These are phyloP conservation scores for Rhodamnia argentea DNA, from an alignment of 345 rosid genomes.

Conservation along the genomic window DNA sequence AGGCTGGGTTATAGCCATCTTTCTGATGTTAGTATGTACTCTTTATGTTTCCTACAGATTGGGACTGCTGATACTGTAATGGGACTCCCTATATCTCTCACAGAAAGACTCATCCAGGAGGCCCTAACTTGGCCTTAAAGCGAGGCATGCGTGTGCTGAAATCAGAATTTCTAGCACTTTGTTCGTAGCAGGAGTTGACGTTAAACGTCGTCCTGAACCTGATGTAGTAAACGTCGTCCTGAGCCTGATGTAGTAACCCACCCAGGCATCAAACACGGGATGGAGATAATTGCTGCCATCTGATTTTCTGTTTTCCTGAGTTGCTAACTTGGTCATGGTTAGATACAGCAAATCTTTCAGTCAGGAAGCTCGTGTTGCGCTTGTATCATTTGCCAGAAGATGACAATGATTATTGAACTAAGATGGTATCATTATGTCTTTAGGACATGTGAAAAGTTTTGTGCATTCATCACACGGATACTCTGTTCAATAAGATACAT, in stretches of 20 bases:
- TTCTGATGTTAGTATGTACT: neutral
- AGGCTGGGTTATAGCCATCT: neutral
- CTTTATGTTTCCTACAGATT: slow-evolving; percentile 29
- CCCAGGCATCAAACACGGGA: neutral
- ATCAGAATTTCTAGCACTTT: neutral
- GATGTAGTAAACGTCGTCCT: neutral
- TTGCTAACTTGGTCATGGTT: neutral
- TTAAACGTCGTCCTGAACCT: neutral
- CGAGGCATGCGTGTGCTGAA: neutral
- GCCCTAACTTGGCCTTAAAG: slow-evolving; percentile 15
- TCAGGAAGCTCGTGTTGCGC: neutral
- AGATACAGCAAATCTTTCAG: neutral
- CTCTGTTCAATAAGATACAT: neutral
- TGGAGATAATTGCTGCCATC: neutral
- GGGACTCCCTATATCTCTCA: slow-evolving; percentile 86
- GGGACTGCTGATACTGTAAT: slow-evolving; percentile 72
- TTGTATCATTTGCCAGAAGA: neutral
- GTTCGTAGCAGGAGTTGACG: neutral
- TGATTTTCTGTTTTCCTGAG: neutral
- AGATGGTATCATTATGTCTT: neutral
- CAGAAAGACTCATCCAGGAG: slow-evolving; percentile 54
- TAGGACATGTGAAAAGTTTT: neutral
- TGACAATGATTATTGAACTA: neutral
- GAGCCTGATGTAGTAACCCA: neutral
- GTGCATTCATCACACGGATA: neutral